Percentiles rank a stretch among this genome's conserved stretches.
These are phyloP conservation scores for Vigna mungo DNA, from an alignment of 306 rosid genomes.

Conservation along the genomic window DNA sequence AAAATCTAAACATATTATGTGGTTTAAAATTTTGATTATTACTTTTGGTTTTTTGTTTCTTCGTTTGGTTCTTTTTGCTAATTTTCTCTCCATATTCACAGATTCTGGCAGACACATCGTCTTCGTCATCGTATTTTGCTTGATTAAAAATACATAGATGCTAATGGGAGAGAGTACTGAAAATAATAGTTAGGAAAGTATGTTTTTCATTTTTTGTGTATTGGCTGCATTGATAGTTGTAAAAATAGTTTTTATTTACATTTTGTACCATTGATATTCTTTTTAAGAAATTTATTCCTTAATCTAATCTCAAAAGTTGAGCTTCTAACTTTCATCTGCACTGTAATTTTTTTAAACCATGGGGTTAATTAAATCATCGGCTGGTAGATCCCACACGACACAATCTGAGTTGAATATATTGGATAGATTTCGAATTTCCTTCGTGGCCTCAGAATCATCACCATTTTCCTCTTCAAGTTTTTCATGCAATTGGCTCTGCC, in stretches of 20 bases:
- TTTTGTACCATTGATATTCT: constrained; percentile 52
- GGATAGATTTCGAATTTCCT: constrained; percentile 70
- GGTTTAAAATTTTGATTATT: constrained; percentile 18
- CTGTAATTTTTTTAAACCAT: constrained; percentile 55
- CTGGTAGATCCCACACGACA: constrained; percentile 88
- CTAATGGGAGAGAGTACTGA: constrained; percentile 49
- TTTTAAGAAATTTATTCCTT: constrained; percentile 55
- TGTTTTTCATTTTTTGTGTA: constrained; percentile 44
- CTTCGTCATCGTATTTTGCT: constrained; percentile 95
- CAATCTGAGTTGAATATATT: constrained; percentile 77
- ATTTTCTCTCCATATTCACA: constrained; percentile 46
- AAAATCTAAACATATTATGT: constrained; percentile 21
- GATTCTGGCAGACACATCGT: constrained; percentile 97
- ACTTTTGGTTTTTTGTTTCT: background rate
- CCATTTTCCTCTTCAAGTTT: constrained; percentile 67
- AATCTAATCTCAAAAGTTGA: constrained; percentile 42
- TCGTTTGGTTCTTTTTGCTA: constrained; percentile 6
- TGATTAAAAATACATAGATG: constrained; percentile 59
- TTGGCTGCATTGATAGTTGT: constrained; percentile 46
- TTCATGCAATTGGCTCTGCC: constrained; percentile 63
- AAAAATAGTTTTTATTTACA: constrained; percentile 73
- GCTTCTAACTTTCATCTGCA: constrained; percentile 44
- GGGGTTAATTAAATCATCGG: constrained; percentile 81
- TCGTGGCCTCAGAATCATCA: constrained; percentile 64
- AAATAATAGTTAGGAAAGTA: constrained; percentile 48